These are phyloP conservation scores for Didymella lethalis DNA, from an alignment of 2,329 filamentous ascomycete genomes.

Conservation along the genomic window DNA sequence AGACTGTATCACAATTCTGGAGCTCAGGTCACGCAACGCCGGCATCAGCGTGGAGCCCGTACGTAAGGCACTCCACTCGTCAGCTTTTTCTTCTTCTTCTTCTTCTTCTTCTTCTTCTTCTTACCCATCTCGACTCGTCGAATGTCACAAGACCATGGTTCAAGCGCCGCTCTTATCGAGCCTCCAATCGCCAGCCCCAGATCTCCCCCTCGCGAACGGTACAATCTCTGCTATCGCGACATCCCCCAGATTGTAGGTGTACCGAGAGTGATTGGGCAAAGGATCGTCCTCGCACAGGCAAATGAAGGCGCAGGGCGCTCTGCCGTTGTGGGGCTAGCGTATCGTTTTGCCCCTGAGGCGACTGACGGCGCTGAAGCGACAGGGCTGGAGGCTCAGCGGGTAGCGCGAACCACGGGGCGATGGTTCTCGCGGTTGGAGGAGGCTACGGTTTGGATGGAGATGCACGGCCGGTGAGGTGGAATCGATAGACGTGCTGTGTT, in stretches of 20 bases:
- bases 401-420: constrained; percentile 5
- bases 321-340: constrained; percentile 16
- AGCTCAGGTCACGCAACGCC: not conserved
- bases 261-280: not conserved
- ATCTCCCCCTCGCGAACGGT: not conserved
- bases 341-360: constrained; percentile 16
- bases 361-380: constrained; percentile 1
- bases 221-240: constrained; percentile 9
- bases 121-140: not conserved
- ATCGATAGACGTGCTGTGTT: not conserved
- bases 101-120: not conserved
- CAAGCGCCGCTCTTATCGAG: not conserved
- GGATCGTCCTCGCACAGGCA: constrained; percentile 4
- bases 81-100: not conserved
- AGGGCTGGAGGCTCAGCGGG: constrained; percentile 13
- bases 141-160: not conserved
- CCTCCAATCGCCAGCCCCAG: not conserved
- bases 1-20: not conserved
- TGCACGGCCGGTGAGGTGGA: not conserved
- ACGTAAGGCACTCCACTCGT: not conserved
- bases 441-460: not conserved
- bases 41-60: constrained; percentile 1
- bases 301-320: constrained; percentile 13
- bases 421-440: not conserved
- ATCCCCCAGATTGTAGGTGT: not conserved